Base-by-base conservation (phyloP, 139 green algal species). In the Chlamydomonas sp. region DNA sequence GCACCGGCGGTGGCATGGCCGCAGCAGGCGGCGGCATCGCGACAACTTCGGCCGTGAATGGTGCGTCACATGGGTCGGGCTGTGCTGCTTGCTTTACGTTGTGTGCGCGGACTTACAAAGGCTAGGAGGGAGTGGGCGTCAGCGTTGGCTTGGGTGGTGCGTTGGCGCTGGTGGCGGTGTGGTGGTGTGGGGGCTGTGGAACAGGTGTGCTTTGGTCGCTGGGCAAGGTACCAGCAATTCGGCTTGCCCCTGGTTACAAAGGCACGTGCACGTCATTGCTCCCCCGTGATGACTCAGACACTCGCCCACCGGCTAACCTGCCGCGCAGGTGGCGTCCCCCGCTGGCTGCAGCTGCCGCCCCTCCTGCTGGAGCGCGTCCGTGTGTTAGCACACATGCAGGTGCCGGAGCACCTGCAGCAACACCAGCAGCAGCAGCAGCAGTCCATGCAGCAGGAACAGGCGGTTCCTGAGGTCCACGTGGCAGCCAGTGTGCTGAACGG, bases 351-450 rank as follows among this genome's bases (percentile, higher is more conserved):
- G n/a, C 60, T 87, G 62, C 62, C 82, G n/a, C 61, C 82, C 17
- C 82, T 87, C 16, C 16, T 87, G 0, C 49, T 62, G 61, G 82
- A 87, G 31, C 82, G 82, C 7, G 79, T 86, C 18, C 81, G 81
- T 6, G 4, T 67, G 57, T 63, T 83, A 16, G 59, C 72, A 64
- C 68, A n/a, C 0, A 57, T 69, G 49, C n/a, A 16, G 63, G 49
- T 6, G 10, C 17, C 80, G 20, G 5, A n/a, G 69, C 7, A 63
- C 12, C 59, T 69, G 10, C 5, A 62, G 80, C 80, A 64, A 66
- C 80, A 60, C n/a, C 66, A 78, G 31, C 10, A 63, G 76, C 17
- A 63, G 17, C 31, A 63, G 76, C 76, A 63, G 15, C 76, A 63
- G 76, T 9, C 73, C 12, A 9, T 15, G 31, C n/a, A 79, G 73